A percentile compares a stretch with the other conserved stretches of the same genome.
Conservation (phyloP, 352 stramenopile species). For the Globisporangium abappressorium region DNA sequence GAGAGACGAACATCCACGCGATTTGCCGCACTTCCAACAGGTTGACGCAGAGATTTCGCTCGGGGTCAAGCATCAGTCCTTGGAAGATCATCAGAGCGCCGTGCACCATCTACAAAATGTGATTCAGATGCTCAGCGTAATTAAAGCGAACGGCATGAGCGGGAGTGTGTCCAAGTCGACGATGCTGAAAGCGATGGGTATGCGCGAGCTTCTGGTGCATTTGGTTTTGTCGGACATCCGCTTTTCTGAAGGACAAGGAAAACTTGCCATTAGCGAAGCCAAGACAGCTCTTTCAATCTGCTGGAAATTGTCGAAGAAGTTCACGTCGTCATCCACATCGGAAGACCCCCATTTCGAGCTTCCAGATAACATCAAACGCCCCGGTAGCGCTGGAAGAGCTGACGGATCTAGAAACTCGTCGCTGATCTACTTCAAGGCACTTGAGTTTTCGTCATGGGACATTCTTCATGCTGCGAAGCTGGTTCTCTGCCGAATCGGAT, state of each 20-base stretch:
- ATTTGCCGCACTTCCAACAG: slow-evolving; percentile 23
- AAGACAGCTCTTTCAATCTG: slow-evolving; percentile 65
- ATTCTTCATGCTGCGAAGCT: slow-evolving; percentile 54
- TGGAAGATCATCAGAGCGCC: slow-evolving; percentile 12
- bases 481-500: slow-evolving; percentile 55
- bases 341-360: slow-evolving; percentile 34
- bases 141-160: slow-evolving; percentile 12
- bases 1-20: neutral
- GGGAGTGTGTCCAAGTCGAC: slow-evolving; percentile 2
- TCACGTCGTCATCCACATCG: slow-evolving; percentile 15
- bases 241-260: slow-evolving; percentile 42
- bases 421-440: slow-evolving; percentile 56
- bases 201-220: slow-evolving; percentile 53
- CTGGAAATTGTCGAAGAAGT: slow-evolving; percentile 62
- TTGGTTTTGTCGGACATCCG: slow-evolving; percentile 51
- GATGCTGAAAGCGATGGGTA: slow-evolving; percentile 34
- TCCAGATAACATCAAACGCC: slow-evolving; percentile 31
- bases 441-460: slow-evolving; percentile 76
- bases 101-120: slow-evolving; percentile 29
- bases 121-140: slow-evolving; percentile 1
- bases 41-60: slow-evolving; percentile 33
- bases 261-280: slow-evolving; percentile 44
- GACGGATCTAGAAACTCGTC: slow-evolving; percentile 18
- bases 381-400: neutral
- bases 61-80: slow-evolving; percentile 9